Conservation (phyloP, 2,329 filamentous ascomycete species). For the Thyridium curvatum region DNA sequence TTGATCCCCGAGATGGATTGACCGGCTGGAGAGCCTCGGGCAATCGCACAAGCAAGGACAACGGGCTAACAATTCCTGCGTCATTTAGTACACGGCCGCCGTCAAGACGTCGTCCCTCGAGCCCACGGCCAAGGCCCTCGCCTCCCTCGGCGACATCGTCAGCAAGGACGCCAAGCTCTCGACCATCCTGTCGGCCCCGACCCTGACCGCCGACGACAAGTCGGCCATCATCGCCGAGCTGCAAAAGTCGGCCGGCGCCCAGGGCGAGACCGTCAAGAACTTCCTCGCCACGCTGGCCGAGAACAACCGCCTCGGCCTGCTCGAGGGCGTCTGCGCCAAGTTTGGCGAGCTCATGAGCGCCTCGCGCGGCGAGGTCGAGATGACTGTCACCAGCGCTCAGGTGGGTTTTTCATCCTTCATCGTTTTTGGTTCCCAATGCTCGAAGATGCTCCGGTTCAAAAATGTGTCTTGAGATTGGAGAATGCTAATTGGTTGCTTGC, state of each 20-base stretch:
- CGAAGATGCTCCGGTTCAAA: too few species aligned
- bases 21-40: slow-evolving; percentile 5
- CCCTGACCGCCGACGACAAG: slow-evolving; percentile 76
- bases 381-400: slow-evolving; percentile 84
- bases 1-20: slow-evolving; percentile 2
- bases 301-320: slow-evolving; percentile 87
- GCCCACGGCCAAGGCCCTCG: slow-evolving; percentile 73
- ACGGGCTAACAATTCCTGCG: background rate
- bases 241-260: slow-evolving; percentile 68
- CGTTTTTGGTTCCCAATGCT: background rate
- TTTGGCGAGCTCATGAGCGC: slow-evolving; percentile 84
- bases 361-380: slow-evolving; percentile 85
- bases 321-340: slow-evolving; percentile 80
- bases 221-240: slow-evolving; percentile 79
- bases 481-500: background rate
- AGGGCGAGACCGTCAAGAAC: slow-evolving; percentile 84
- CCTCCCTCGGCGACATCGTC: slow-evolving; percentile 64
- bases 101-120: slow-evolving; percentile 84
- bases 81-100: slow-evolving; percentile 82
- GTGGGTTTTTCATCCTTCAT: slow-evolving; percentile 42
- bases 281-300: slow-evolving; percentile 85
- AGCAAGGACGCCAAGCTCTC: slow-evolving; percentile 78
- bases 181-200: slow-evolving; percentile 71
- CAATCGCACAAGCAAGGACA: background rate
- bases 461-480: too few species aligned